Percentiles rank a stretch among this genome's conserved stretches.
phyloP scores from a whole-genome alignment of 768 basidiomycete genomes.

The Cytidiella melzeri region DNA sequence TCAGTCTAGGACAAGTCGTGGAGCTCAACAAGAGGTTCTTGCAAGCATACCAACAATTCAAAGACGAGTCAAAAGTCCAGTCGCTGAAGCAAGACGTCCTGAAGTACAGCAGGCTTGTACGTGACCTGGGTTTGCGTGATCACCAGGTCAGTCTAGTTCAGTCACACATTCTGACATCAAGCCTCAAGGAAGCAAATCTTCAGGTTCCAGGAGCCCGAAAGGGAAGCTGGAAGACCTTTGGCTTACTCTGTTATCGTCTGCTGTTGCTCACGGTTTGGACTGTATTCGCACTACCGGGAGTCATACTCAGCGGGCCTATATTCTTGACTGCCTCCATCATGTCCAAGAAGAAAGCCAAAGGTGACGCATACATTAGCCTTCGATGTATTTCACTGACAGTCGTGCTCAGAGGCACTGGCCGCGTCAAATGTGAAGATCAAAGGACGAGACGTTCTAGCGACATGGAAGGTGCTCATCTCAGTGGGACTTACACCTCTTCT shows the following conservation, averaged over 20 bases:
- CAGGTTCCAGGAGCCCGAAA: slow-evolving; percentile 85
- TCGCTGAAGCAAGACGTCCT: slow-evolving; percentile 74
- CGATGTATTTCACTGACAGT: background rate
- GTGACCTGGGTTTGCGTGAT: slow-evolving; percentile 88
- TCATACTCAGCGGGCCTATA: slow-evolving; percentile 87
- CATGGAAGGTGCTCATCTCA: slow-evolving; percentile 96
- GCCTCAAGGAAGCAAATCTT: background rate
- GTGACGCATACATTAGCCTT: slow-evolving; percentile 29
- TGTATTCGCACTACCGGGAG: slow-evolving; percentile 81
- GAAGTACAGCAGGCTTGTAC: slow-evolving; percentile 82
- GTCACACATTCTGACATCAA: background rate
- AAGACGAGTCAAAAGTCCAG: slow-evolving; percentile 85
- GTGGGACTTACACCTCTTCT: slow-evolving; percentile 85
- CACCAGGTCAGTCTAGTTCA: slow-evolving; percentile 63
- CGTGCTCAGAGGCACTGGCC: slow-evolving; percentile 78
- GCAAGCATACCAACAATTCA: slow-evolving; percentile 88
- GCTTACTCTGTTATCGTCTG: slow-evolving; percentile 78
- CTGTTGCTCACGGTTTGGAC: slow-evolving; percentile 77
- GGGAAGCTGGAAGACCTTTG: slow-evolving; percentile 80
- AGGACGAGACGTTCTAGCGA: slow-evolving; percentile 93
- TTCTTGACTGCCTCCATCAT: slow-evolving; percentile 87
- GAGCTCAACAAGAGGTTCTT: slow-evolving; percentile 90
- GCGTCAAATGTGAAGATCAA: slow-evolving; percentile 93
- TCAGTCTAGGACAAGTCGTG: slow-evolving; percentile 93
- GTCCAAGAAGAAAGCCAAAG: slow-evolving; percentile 85